Evolutionary conservation across 2,329 filamentous ascomycete species (phyloP), one percentile per base, ranked within the genome.

Genomic region (Lecanicillium sp.): DNA sequence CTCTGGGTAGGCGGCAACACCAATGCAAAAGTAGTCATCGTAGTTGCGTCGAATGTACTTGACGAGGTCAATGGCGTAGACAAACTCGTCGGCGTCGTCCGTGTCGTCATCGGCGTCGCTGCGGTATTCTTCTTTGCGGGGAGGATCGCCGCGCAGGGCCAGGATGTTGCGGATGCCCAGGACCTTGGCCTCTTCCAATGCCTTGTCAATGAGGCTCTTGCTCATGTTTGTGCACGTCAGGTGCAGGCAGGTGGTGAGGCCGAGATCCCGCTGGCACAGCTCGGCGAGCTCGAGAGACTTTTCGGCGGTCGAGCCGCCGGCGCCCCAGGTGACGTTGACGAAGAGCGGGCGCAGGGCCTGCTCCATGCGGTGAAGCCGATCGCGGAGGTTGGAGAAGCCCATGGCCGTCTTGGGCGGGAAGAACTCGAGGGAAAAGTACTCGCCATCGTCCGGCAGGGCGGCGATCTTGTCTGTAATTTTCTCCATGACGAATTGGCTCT

Each of bases 141-240:
- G 92, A 29, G 90, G 89, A 56, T 98, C 92, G 12, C 92, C 92
- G 52, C 92, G 74, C 46, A 98, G 67, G 4, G 92, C 92, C 33
- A 98, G 70, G 39, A 98, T 95, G 55, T 98, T 98, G 49, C 89
- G 76, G 49, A 98, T 87, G 1, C 92, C 92, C 34, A 97, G 65
- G 9, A 76, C 84, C 64, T 94, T 95, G 34, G 90, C 90, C 55
- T 94, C 86, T 53, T 94, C 86, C 48, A 98, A 67, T 1, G 90
- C 86, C 57, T 89, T 81, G 54, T 98, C 92, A 43, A 98, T 80
- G 50, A 94, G 66, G 36, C 74, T 74, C 49, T 82, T 78, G 58
- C 84, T 92, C 90, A 97, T 97, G 61, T 98, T 97, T 40, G 92
- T 98, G 64, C 92, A 98, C 3, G 92, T 98, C 49, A 98, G 69